Base-by-base conservation (phyloP, 1,284 basidiomycete species). In the Porodaedalea pini region DNA sequence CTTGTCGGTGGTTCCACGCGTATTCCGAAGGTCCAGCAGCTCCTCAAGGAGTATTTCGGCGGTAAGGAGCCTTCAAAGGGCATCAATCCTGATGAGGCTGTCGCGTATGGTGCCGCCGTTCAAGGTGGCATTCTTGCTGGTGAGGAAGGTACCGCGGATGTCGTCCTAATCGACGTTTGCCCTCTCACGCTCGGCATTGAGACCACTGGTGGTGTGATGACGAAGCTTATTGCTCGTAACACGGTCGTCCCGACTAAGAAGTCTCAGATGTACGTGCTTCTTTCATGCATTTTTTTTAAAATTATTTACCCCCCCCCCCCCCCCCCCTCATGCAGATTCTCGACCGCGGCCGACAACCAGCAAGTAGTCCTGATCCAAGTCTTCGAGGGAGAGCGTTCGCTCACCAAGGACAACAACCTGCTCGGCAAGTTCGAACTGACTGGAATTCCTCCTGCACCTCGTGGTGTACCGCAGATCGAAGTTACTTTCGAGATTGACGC, bases 241-340 rank as follows among this genome's bases (percentile, higher is more conserved):
- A 98, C 96, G 31, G 92, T 96, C 69, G 93, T 99, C 65, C 95
- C 95, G 58, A 98, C 96, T 70, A 92, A 93, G 82, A 98, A 99
- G 82, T 88, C 86, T 61, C 93, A 98, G 77, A 96, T 96, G 84
- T 85, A 63, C 2, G 79, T 74, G 1, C 8, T 25, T 50, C 8
- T 36, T 17, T 39, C 51, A 47, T 52, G 23, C 39, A 4, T 23
- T 36, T 41, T 6, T 1, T 43, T 10, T 15, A 19, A 1, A 51
- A 10, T 36, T 10, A 19, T 27, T n/a, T 47, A 23, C 25, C 15
- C 15, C 31, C 15, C 27, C 25, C 31, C 11, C 27, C 17, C 8
- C 11, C 4, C 32, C 23, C 21, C n/a, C 10, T 21, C 37, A 31
- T 31, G 4, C 23, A 86, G 83, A 77, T 98, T 98, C 86, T 97